Base-by-base conservation (phyloP, 1,284 basidiomycete species). In the Heterobasidion annosum region DNA sequence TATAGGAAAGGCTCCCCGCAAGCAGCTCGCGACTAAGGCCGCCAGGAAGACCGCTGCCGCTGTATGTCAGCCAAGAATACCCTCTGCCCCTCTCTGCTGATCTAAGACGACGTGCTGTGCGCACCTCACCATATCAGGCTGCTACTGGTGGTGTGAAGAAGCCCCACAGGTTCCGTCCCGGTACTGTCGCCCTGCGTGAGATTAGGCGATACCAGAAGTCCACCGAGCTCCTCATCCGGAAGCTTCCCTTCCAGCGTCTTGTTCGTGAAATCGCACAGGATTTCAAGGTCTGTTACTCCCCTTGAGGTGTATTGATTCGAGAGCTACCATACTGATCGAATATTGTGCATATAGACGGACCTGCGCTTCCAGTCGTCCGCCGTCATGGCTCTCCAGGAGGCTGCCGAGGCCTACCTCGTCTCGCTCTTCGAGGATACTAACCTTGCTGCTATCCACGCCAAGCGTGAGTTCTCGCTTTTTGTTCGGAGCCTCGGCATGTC, bases 151-250 rank as follows among this genome's bases (percentile, higher is more conserved):
- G 94, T 86, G 93, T 95, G 68, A 94, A 95, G 91, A 95, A 94
- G 79, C 91, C 92, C 60, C 93, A 96, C 74, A 84, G 93, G 70
- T 97, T 96, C 91, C 86, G 92, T 72, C 94, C 94, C 66, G 94
- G 94, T 81, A 97, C 94, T 65, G 93, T 98, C 78, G 94, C 94
- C 65, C 91, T 98, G 60, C 91, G 94, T 85, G 94, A 98, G 78
- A 98, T 98, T 66, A 82, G 95, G 74, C 83, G 93, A 70, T 98
- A 98, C 84, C 95, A 97, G 73, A 94, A 93, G 82, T 93, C 91
- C 65, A 93, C 94, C 63, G 92, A 95, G 80, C 83, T 95, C 67
- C 83, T 95, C 67, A 95, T 96, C 79, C 83, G 92, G 76, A 95
- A 95, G 85, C 85, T 95, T 59, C 92, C 93, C 63, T 95, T 95